phyloP scores from a whole-genome alignment of 1,284 basidiomycete genomes.

The Microbotryum silenes-acaulis region DNA sequence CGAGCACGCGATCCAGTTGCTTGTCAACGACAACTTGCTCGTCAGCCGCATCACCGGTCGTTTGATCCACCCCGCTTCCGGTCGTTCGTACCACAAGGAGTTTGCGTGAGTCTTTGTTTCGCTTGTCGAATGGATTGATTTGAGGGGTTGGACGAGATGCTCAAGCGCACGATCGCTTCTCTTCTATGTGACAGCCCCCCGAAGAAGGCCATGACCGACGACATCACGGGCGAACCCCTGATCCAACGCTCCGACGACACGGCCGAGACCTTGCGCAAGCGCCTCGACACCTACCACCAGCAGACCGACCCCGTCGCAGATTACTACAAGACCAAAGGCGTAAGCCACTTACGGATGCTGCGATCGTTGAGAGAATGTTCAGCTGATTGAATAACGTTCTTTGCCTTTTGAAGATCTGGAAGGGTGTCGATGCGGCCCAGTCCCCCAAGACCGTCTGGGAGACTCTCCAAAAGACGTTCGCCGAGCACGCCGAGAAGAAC shows the following conservation, averaged over 20 bases:
- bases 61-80: constrained; percentile 80
- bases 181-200: constrained; percentile 59
- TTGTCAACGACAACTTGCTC: constrained; percentile 88
- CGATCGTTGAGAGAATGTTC: not conserved
- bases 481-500: constrained; percentile 25
- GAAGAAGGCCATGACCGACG: constrained; percentile 89
- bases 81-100: constrained; percentile 88
- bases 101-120: constrained; percentile 62
- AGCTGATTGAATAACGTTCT: not conserved
- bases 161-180: not conserved
- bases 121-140: no score
- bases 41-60: constrained; percentile 96
- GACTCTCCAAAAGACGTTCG: constrained; percentile 50
- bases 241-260: constrained; percentile 46
- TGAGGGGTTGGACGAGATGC: not conserved
- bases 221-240: constrained; percentile 88
- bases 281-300: constrained; percentile 74
- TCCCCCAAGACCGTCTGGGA: constrained; percentile 86
- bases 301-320: constrained; percentile 95
- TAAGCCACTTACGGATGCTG: constrained; percentile 28
- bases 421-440: constrained; percentile 86
- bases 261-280: constrained; percentile 78
- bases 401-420: constrained; percentile 53
- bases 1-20: constrained; percentile 83
- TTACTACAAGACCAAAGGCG: constrained; percentile 83